A percentile compares a stretch with the other conserved stretches of the same genome.
Conservation (phyloP, 2,329 filamentous ascomycete species). For the Raffaelea arxii region DNA sequence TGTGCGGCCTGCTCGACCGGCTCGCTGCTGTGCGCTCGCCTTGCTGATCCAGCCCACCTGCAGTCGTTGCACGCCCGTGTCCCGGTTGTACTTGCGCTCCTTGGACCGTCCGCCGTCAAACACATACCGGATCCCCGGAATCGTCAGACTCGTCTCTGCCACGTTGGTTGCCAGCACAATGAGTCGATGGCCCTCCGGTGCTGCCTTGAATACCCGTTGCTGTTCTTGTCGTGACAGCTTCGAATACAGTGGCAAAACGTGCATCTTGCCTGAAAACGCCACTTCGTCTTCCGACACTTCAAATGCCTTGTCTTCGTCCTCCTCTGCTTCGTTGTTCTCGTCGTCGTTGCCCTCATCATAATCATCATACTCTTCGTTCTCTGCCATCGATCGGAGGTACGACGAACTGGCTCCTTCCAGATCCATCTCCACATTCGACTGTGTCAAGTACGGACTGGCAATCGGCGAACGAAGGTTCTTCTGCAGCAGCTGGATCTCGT, state of each 20-base stretch:
- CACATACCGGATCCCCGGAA: conserved; percentile 89
- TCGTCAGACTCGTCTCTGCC: conserved; percentile 93
- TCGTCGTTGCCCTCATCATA: conserved; percentile 46
- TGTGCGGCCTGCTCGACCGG: conserved; percentile 89
- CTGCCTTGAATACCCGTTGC: conserved; percentile 76
- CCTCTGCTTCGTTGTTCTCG: conserved; percentile 50
- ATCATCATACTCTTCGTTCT: conserved; percentile 19
- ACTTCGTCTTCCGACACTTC: conserved; percentile 53
- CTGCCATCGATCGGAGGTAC: too few species aligned
- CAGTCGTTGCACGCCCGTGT: conserved; percentile 89
- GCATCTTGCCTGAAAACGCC: conserved; percentile 61
- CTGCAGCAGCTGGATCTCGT: conserved; percentile 78
- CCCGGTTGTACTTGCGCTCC: conserved; percentile 79
- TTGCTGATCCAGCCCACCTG: conserved; percentile 97
- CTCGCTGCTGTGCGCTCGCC: conserved; percentile 82
- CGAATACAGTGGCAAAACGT: conserved; percentile 90
- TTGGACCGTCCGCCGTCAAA: conserved; percentile 92
- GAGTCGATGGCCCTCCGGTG: conserved; percentile 72
- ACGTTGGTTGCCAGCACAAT: conserved; percentile 94
- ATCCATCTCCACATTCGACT: conserved; percentile 40
- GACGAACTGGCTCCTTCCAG: too few species aligned
- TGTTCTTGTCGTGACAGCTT: conserved; percentile 85
- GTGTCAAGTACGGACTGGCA: conserved; percentile 34
- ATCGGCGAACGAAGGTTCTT: conserved; percentile 57
- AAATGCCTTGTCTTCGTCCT: conserved; percentile 51